These are phyloP conservation scores for Aspergillus arachidicola DNA, from an alignment of 2,329 filamentous ascomycete species.

Conservation along the genomic window DNA sequence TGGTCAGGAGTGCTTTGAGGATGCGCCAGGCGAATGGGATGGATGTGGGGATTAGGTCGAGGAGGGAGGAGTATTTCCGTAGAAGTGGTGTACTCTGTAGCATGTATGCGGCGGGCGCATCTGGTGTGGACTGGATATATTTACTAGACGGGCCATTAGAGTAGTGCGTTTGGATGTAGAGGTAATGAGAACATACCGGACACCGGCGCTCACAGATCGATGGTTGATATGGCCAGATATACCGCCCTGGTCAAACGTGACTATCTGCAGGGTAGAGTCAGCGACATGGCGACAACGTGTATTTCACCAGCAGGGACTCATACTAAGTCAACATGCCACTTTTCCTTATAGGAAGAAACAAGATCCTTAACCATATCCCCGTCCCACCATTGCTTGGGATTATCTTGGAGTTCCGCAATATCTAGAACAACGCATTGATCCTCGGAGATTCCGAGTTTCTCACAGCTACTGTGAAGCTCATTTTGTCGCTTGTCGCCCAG, in stretches of 20 bases:
- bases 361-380: slow-evolving; percentile 35
- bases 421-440: slow-evolving; percentile 43
- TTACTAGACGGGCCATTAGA: background rate
- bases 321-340: slow-evolving; percentile 44
- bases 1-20: slow-evolving; percentile 19
- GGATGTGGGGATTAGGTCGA: slow-evolving; percentile 42
- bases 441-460: slow-evolving; percentile 19
- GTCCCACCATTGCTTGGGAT: slow-evolving; percentile 44
- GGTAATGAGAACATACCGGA: slow-evolving; percentile 33
- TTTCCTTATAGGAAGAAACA: slow-evolving; percentile 36
- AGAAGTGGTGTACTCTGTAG: slow-evolving; percentile 39
- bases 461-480: slow-evolving; percentile 27
- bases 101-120: slow-evolving; percentile 38
- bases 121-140: slow-evolving; percentile 32
- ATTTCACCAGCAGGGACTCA: background rate
- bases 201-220: slow-evolving; percentile 43
- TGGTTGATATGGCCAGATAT: slow-evolving; percentile 47
- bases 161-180: background rate
- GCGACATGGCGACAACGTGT: background rate
- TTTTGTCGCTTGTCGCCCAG: slow-evolving; percentile 22
- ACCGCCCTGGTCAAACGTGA: slow-evolving; percentile 46
- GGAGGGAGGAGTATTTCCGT: slow-evolving; percentile 44
- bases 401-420: slow-evolving; percentile 41
- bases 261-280: slow-evolving; percentile 28
- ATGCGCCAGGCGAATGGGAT: slow-evolving; percentile 36